These are phyloP conservation scores for Dipteronia dyeriana DNA, from an alignment of 345 rosid genomes.

Conservation along the genomic window DNA sequence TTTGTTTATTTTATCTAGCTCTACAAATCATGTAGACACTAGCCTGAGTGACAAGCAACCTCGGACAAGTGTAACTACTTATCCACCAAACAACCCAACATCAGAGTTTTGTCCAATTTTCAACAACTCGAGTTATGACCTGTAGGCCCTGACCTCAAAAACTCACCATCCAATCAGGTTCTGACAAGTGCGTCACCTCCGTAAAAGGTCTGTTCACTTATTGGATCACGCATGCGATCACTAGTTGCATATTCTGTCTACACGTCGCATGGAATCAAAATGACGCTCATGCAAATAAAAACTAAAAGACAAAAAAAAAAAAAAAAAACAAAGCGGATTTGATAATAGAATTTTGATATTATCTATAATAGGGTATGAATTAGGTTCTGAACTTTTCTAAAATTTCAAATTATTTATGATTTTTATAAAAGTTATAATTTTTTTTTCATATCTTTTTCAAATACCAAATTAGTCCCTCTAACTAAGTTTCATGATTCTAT, in stretches of 20 bases:
- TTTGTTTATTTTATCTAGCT: not conserved
- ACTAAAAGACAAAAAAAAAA: not conserved
- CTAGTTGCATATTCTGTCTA: not conserved
- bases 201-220: not conserved
- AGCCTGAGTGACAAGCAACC: not conserved
- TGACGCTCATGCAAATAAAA: not conserved
- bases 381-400: too few relatives aligned
- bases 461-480: too few relatives aligned
- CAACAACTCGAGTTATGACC: not conserved
- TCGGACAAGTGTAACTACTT: conserved; percentile 19
- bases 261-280: not conserved
- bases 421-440: too few relatives aligned
- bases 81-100: not conserved
- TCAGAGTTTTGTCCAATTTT: conserved; percentile 17
- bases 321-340: not conserved
- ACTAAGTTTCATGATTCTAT: too few relatives aligned
- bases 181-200: not conserved
- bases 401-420: too few relatives aligned
- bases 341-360: not conserved
- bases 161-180: not conserved
- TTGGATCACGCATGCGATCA: not conserved
- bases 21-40: not conserved
- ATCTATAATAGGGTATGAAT: too few relatives aligned
- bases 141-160: not conserved
- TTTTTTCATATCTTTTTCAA: too few relatives aligned